Percentiles rank a stretch among this genome's conserved stretches.
These are phyloP conservation scores for Pleurotus platypus DNA, from an alignment of 768 basidiomycete species.

Conservation along the genomic window DNA sequence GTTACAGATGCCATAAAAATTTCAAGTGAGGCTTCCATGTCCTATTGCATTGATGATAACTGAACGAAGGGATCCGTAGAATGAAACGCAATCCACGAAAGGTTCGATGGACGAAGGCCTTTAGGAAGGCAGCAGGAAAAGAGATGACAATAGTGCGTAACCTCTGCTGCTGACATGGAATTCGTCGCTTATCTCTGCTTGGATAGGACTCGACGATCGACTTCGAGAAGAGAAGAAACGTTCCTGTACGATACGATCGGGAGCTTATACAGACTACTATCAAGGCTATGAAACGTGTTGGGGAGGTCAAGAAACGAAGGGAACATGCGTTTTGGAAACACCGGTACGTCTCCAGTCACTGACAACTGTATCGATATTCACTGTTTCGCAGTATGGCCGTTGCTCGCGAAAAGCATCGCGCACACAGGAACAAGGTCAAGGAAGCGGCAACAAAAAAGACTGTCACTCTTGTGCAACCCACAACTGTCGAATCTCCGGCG, in stretches of 20 bases:
- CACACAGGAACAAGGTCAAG: conserved; percentile 65
- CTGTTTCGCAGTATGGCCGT: conserved; percentile 67
- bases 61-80: conserved; percentile 32
- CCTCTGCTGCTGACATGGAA: neutral
- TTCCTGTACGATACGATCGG: conserved; percentile 95
- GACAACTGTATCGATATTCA: neutral
- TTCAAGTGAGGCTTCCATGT: conserved; percentile 68
- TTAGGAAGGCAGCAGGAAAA: conserved; percentile 97
- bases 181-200: neutral
- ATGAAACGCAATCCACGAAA: conserved; percentile 99
- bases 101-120: conserved; percentile 99
- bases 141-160: conserved; percentile 96
- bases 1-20: conserved; percentile 91
- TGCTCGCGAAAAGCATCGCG: conserved; percentile 73
- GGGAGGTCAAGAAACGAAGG: conserved; percentile 86
- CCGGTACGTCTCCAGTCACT: conserved; percentile 40
- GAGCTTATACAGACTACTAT: conserved; percentile 90
- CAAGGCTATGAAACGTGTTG: conserved; percentile 93
- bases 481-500: conserved; percentile 37
- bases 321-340: conserved; percentile 97
- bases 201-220: conserved; percentile 93
- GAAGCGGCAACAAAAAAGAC: conserved; percentile 52
- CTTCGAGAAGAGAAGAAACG: conserved; percentile 98
- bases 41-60: too few relatives aligned
- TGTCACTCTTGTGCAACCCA: conserved; percentile 65